Percentiles rank a stretch among this genome's conserved stretches.
These are phyloP conservation scores for Truncatella angustata DNA, from an alignment of 2,329 filamentous ascomycete genomes.

Conservation along the genomic window DNA sequence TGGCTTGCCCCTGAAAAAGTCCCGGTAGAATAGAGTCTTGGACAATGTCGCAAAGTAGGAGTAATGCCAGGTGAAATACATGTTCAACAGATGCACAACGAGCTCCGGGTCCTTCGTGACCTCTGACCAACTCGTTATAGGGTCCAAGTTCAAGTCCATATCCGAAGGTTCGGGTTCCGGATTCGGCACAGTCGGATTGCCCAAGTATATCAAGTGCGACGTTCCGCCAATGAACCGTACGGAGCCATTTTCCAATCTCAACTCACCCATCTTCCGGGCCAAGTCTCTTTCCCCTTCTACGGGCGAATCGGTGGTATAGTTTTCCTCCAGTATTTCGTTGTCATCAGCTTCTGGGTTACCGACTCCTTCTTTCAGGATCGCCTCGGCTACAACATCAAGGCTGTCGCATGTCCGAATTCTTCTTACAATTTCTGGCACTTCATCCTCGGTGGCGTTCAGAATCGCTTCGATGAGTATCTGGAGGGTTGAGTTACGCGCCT, in stretches of 20 bases:
- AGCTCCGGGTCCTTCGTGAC: slow-evolving; percentile 79
- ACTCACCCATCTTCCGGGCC: slow-evolving; percentile 88
- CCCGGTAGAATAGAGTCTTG: slow-evolving; percentile 80
- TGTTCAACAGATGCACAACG: slow-evolving; percentile 83
- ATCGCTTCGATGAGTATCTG: slow-evolving; percentile 93
- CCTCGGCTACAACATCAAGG: slow-evolving; percentile 54
- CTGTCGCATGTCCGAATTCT: slow-evolving; percentile 85
- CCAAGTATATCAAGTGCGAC: slow-evolving; percentile 84
- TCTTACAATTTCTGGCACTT: slow-evolving; percentile 76
- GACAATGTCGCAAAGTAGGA: slow-evolving; percentile 92
- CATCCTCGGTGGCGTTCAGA: slow-evolving; percentile 84
- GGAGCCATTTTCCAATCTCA: slow-evolving; percentile 82
- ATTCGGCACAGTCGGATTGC: slow-evolving; percentile 41
- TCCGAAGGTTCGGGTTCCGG: slow-evolving; percentile 44
- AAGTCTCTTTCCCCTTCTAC: slow-evolving; percentile 71
- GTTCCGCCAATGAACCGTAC: slow-evolving; percentile 92
- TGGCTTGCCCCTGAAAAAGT: slow-evolving; percentile 73
- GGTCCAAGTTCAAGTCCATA: slow-evolving; percentile 57
- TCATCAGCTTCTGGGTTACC: slow-evolving; percentile 30
- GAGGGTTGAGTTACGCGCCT: slow-evolving; percentile 81
- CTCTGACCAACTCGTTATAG: slow-evolving; percentile 81
- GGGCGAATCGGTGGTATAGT: slow-evolving; percentile 38
- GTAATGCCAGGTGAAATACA: slow-evolving; percentile 99
- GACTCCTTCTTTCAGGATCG: slow-evolving; percentile 45
- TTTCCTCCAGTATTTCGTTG: slow-evolving; percentile 41